Conservation (phyloP, 2,329 filamentous ascomycete species). For the Curvularia sp. region DNA sequence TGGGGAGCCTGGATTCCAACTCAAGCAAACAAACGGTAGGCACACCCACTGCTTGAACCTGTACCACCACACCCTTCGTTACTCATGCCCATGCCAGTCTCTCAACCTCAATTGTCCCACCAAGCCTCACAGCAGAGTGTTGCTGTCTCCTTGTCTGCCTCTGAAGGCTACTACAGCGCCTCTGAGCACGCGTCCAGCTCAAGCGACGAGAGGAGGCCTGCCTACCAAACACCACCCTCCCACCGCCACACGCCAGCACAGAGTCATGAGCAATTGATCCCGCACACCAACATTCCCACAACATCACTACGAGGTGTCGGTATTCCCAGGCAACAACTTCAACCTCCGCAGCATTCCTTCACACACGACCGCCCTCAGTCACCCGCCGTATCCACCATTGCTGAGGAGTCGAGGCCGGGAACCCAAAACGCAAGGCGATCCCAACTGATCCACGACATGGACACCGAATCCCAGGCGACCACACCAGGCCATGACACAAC, state of each 20-base stretch:
- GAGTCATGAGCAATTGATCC: slow-evolving; percentile 49
- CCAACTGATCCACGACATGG: slow-evolving; percentile 37
- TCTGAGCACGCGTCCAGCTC: slow-evolving; percentile 51
- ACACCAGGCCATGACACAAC: slow-evolving; percentile 80
- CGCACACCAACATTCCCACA: slow-evolving; percentile 36
- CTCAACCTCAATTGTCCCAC: slow-evolving; percentile 51
- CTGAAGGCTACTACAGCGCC: slow-evolving; percentile 60
- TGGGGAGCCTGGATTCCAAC: slow-evolving; percentile 47
- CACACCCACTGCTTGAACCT: slow-evolving; percentile 30
- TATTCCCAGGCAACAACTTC: slow-evolving; percentile 42
- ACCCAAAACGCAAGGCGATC: slow-evolving; percentile 35
- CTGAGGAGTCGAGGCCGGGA: slow-evolving; percentile 40
- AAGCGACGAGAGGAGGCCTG: slow-evolving; percentile 42
- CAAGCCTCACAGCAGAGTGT: slow-evolving; percentile 56
- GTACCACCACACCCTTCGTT: slow-evolving; percentile 6
- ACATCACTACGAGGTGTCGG: slow-evolving; percentile 45
- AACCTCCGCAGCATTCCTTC: slow-evolving; percentile 18
- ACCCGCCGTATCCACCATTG: slow-evolving; percentile 43
- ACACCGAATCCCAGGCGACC: slow-evolving; percentile 45
- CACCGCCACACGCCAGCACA: slow-evolving; percentile 43
- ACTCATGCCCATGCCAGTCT: slow-evolving; percentile 44
- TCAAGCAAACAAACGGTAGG: slow-evolving; percentile 55
- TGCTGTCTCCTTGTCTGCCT: slow-evolving; percentile 57
- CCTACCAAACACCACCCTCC: slow-evolving; percentile 48
- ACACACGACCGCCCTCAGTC: slow-evolving; percentile 32